These are phyloP conservation scores for Citrus mangshanensis DNA, from an alignment of 345 rosid species.

Conservation along the genomic window DNA sequence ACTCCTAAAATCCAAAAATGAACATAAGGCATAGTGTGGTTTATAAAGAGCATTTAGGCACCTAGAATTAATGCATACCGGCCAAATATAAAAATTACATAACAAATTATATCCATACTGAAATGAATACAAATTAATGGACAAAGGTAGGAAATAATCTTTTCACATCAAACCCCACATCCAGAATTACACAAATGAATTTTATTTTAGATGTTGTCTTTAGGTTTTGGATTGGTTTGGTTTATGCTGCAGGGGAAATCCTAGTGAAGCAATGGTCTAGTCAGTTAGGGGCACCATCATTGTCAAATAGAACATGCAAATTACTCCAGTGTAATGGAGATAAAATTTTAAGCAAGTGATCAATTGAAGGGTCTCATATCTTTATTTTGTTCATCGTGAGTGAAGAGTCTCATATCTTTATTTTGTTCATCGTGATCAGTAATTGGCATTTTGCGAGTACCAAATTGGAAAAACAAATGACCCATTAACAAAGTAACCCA, in stretches of 20 bases:
- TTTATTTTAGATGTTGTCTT: not conserved
- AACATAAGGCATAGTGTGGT: not conserved
- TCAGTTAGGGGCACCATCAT: not conserved
- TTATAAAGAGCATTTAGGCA: not conserved
- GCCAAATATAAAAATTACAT: not conserved
- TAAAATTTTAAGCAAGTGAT: not conserved
- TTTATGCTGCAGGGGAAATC: not conserved
- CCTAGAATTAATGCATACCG: not conserved
- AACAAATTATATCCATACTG: not conserved
- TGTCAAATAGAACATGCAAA: not conserved
- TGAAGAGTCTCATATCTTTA: not conserved
- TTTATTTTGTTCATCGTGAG: not conserved
- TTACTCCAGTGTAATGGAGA: not conserved
- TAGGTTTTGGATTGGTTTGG: not conserved
- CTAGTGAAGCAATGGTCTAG: not conserved
- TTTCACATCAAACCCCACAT: not conserved
- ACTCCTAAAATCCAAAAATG: constrained; percentile 19
- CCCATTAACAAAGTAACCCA: not conserved
- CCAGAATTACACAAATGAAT: not conserved
- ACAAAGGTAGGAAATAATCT: not conserved
- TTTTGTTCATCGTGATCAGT: not conserved
- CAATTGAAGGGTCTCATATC: not conserved
- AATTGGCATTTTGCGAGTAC: not conserved
- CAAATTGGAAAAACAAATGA: not conserved
- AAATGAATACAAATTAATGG: not conserved